These are phyloP conservation scores for Didymella glomerata DNA, from an alignment of 2,329 filamentous ascomycete species.

Conservation along the genomic window DNA sequence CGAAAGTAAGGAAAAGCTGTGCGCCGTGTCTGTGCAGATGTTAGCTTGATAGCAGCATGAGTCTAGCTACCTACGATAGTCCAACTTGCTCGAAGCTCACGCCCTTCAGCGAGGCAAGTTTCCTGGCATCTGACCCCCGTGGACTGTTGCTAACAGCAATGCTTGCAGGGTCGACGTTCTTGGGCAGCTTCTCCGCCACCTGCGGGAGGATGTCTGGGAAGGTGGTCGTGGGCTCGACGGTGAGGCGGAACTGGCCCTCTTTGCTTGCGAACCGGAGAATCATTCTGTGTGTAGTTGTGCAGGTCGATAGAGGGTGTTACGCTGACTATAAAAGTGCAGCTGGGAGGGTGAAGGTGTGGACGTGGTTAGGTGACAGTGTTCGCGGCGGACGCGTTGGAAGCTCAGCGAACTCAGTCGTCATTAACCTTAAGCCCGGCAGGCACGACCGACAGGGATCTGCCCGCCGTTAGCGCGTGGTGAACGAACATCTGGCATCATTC, in stretches of 20 bases:
- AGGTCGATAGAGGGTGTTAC: not conserved
- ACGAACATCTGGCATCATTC: conserved; percentile 25
- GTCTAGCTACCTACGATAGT: conserved; percentile 57
- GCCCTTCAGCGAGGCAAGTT: conserved; percentile 61
- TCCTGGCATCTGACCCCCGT: conserved; percentile 65
- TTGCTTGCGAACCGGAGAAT: conserved; percentile 87
- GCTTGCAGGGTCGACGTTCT: conserved; percentile 62
- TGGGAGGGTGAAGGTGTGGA: not conserved
- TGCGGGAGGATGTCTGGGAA: conserved; percentile 68
- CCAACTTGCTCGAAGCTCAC: conserved; percentile 66
- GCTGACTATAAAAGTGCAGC: conserved; percentile 6
- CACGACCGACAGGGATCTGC: conserved; percentile 18
- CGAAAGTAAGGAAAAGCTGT: conserved; percentile 86
- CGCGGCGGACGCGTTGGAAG: conserved; percentile 16
- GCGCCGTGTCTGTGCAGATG: conserved; percentile 77
- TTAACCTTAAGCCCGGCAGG: conserved; percentile 13
- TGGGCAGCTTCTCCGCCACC: conserved; percentile 68
- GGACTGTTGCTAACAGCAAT: conserved; percentile 68
- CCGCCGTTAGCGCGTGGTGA: conserved; percentile 19
- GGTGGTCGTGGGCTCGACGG: conserved; percentile 74
- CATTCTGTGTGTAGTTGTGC: conserved; percentile 59
- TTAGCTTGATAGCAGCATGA: conserved; percentile 27
- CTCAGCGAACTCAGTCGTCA: conserved; percentile 21
- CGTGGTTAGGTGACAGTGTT: conserved; percentile 10
- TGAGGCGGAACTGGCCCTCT: conserved; percentile 90